A percentile compares a stretch with the other conserved stretches of the same genome.
phyloP scores from a whole-genome alignment of 73 alveolate genomes.

The Blepharisma japonicum region DNA sequence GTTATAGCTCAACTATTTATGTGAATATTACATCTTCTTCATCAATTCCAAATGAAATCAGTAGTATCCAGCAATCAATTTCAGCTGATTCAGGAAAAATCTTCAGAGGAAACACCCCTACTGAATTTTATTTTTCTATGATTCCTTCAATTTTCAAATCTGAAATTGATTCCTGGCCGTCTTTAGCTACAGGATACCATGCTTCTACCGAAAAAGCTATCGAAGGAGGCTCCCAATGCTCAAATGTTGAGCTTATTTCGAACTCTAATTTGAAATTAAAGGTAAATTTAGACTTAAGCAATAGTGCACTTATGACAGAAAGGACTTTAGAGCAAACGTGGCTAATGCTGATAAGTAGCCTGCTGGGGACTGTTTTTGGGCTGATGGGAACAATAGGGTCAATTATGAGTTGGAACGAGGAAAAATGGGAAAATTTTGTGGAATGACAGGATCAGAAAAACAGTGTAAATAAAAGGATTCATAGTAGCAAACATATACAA shows the following conservation, averaged over 20 bases:
- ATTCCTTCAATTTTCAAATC: not conserved
- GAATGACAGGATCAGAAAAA: too few species aligned
- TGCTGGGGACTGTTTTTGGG: not conserved
- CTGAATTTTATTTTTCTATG: slow-evolving; percentile 12
- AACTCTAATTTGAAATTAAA: not conserved
- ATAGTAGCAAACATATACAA: too few species aligned
- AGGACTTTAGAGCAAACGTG: not conserved
- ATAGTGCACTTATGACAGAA: not conserved
- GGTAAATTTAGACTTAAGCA: not conserved
- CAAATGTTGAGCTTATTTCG: not conserved
- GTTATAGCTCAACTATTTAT: not conserved
- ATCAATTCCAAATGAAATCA: not conserved
- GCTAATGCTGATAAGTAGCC: not conserved
- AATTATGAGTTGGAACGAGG: not conserved
- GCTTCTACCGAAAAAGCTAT: not conserved
- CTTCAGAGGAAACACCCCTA: not conserved
- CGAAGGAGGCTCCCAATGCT: not conserved
- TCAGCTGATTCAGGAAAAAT: not conserved
- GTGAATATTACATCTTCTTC: not conserved
- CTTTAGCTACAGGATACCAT: not conserved
- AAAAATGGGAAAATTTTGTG: too few species aligned
- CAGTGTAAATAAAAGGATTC: too few species aligned
- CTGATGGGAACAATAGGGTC: not conserved
- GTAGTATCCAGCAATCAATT: not conserved
- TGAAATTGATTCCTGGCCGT: not conserved